Percentiles rank a stretch among this genome's conserved stretches.
phyloP scores from a whole-genome alignment of 2,329 filamentous ascomycete genomes.

The Berkeleyomyces rouxiae region DNA sequence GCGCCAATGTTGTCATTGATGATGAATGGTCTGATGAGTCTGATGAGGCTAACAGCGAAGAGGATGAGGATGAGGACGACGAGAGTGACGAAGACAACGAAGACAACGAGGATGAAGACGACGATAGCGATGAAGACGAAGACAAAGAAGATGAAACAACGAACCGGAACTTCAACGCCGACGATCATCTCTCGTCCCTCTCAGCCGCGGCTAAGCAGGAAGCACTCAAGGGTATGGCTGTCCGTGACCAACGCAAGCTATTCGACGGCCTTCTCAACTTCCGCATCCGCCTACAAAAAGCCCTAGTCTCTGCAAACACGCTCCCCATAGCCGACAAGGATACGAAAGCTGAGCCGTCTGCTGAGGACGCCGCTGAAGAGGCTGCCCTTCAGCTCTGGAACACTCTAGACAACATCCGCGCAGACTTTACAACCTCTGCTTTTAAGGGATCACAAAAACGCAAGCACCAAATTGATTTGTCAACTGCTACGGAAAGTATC shows the following conservation, averaged over 20 bases:
- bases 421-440: conserved; percentile 20
- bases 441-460: conserved; percentile 41
- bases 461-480: conserved; percentile 35
- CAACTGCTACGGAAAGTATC: conserved; percentile 46
- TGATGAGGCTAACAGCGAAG: conserved; percentile 21
- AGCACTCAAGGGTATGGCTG: conserved; percentile 67
- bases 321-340: conserved; percentile 31
- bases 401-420: conserved; percentile 54
- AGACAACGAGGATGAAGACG: conserved; percentile 21
- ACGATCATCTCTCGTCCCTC: conserved; percentile 10
- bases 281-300: conserved; percentile 86
- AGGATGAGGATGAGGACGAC: conserved; percentile 22
- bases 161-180: conserved; percentile 11
- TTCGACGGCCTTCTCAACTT: conserved; percentile 84
- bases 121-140: conserved; percentile 21
- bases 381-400: conserved; percentile 76
- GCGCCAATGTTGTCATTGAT: conserved; percentile 20
- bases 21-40: conserved; percentile 19
- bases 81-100: conserved; percentile 22
- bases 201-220: conserved; percentile 29
- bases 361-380: conserved; percentile 54
- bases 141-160: conserved; percentile 15
- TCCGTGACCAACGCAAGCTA: conserved; percentile 67
- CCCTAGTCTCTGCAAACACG: conserved; percentile 66
- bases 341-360: conserved; percentile 23